phyloP scores from a whole-genome alignment of 345 rosid species.

The Gossypium mustelinum region DNA sequence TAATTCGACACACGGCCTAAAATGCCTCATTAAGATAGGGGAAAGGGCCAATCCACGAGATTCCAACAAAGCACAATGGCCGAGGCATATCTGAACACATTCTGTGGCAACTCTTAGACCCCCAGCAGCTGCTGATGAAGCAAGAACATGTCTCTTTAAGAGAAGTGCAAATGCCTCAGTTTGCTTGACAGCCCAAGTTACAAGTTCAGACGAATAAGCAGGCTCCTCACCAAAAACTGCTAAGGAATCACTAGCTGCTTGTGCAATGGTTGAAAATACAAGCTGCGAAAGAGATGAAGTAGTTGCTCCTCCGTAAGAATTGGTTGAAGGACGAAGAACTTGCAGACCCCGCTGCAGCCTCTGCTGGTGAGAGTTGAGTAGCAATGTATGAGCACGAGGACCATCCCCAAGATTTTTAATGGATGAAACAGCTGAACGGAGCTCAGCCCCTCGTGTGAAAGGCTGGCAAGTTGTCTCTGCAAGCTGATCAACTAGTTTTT shows the following conservation, averaged over 20 bases:
- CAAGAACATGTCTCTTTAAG: slow-evolving; percentile 62
- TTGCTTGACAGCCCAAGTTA: slow-evolving; percentile 91
- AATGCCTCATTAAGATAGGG: slow-evolving; percentile 63
- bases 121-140: slow-evolving; percentile 76
- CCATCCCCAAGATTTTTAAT: slow-evolving; percentile 80
- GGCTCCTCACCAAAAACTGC: slow-evolving; percentile 78
- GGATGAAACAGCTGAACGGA: slow-evolving; percentile 59
- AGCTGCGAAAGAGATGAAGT: slow-evolving; percentile 65
- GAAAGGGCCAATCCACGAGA: slow-evolving; percentile 86
- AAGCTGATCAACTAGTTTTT: slow-evolving; percentile 67
- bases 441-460: slow-evolving; percentile 66
- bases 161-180: slow-evolving; percentile 55
- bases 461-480: slow-evolving; percentile 60
- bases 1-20: slow-evolving; percentile 59
- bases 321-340: slow-evolving; percentile 48
- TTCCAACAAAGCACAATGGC: slow-evolving; percentile 73
- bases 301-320: slow-evolving; percentile 50
- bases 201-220: slow-evolving; percentile 81
- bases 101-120: slow-evolving; percentile 66
- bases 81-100: slow-evolving; percentile 62
- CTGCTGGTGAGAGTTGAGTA: slow-evolving; percentile 62
- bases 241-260: slow-evolving; percentile 72
- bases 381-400: slow-evolving; percentile 70
- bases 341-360: slow-evolving; percentile 51
- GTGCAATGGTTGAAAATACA: slow-evolving; percentile 77